These are phyloP conservation scores for Ceratobasidium sp. DNA, from an alignment of 1,284 basidiomycete genomes.

Conservation along the genomic window DNA sequence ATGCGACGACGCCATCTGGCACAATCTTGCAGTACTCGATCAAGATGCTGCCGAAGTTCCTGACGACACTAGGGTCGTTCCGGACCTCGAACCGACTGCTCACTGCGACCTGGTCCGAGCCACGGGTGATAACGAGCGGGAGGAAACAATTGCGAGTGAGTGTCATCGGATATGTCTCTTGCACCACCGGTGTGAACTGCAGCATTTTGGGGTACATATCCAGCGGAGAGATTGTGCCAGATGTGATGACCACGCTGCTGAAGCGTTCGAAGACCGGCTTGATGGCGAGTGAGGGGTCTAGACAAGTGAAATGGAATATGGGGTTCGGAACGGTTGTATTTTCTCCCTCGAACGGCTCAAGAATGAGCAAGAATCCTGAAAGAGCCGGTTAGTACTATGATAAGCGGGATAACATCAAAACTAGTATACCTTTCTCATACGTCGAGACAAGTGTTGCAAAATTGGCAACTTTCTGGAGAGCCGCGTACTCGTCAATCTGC, in stretches of 20 bases:
- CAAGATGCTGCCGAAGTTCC: constrained; percentile 98
- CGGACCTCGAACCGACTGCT: constrained; percentile 99
- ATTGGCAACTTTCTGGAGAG: constrained; percentile 93
- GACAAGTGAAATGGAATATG: constrained; percentile 97
- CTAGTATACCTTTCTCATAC: constrained; percentile 87
- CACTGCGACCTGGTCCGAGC: constrained; percentile 98
- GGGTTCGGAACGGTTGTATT: constrained; percentile 99
- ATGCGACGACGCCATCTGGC: constrained; percentile 99
- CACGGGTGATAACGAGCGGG: constrained; percentile 97
- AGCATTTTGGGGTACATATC: constrained; percentile 99
- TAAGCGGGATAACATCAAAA: constrained; percentile 22
- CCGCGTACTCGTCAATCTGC: constrained; percentile 89
- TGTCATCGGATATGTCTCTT: constrained; percentile 99
- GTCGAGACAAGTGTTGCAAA: constrained; percentile 98
- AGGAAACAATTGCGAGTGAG: constrained; percentile 96
- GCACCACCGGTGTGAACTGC: constrained; percentile 96
- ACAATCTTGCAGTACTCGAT: constrained; percentile 98
- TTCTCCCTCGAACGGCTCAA: constrained; percentile 99
- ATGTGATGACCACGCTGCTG: constrained; percentile 98
- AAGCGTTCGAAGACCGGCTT: constrained; percentile 99
- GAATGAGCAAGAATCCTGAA: constrained; percentile 93
- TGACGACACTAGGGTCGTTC: constrained; percentile 98
- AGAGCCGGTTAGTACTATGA: neutral
- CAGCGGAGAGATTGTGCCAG: constrained; percentile 96
- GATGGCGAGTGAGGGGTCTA: constrained; percentile 97